These are phyloP conservation scores for Dryadomyces quercivorus DNA, from an alignment of 2,329 filamentous ascomycete species.

Conservation along the genomic window DNA sequence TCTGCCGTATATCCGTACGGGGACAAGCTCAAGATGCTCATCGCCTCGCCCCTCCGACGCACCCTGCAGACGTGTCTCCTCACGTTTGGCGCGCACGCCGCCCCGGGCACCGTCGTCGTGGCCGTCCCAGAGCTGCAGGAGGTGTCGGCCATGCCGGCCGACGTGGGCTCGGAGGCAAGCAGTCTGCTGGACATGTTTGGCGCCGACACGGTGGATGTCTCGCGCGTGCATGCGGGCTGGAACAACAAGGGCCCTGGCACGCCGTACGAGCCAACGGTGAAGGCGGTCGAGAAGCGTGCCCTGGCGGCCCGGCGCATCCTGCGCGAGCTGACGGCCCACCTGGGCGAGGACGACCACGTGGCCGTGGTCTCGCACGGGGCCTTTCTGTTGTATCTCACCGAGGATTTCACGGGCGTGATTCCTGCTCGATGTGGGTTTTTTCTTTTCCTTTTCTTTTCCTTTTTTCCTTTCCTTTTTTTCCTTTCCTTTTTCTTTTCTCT, in stretches of 20 bases:
- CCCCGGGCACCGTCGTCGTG: conserved; percentile 37
- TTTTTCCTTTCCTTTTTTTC: too few relatives aligned
- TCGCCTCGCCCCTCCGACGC: conserved; percentile 68
- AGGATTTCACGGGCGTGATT: conserved; percentile 59
- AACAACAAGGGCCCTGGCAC: conserved; percentile 47
- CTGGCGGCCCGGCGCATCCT: conserved; percentile 48
- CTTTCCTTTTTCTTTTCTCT: too few relatives aligned
- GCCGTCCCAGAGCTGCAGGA: conserved; percentile 71
- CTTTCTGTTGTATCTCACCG: conserved; percentile 72
- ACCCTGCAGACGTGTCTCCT: conserved; percentile 68
- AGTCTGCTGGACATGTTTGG: conserved; percentile 49
- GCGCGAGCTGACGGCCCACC: conserved; percentile 29
- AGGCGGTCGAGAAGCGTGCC: conserved; percentile 48
- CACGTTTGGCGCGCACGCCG: conserved; percentile 48
- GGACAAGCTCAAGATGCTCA: conserved; percentile 52
- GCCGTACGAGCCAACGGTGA: conserved; percentile 32
- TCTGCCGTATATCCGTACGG: conserved; percentile 51
- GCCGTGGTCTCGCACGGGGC: conserved; percentile 73
- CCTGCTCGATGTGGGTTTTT: conserved; percentile 11
- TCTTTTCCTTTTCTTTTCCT: too few relatives aligned
- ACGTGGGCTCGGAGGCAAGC: conserved; percentile 51
- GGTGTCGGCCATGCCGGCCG: conserved; percentile 60
- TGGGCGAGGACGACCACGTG: conserved; percentile 44
- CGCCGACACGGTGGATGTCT: conserved; percentile 44
- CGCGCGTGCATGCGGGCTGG: conserved; percentile 53